A percentile compares a stretch with the other conserved stretches of the same genome.
Conservation (phyloP, 2,329 filamentous ascomycete species). For the Didymella exigua region DNA sequence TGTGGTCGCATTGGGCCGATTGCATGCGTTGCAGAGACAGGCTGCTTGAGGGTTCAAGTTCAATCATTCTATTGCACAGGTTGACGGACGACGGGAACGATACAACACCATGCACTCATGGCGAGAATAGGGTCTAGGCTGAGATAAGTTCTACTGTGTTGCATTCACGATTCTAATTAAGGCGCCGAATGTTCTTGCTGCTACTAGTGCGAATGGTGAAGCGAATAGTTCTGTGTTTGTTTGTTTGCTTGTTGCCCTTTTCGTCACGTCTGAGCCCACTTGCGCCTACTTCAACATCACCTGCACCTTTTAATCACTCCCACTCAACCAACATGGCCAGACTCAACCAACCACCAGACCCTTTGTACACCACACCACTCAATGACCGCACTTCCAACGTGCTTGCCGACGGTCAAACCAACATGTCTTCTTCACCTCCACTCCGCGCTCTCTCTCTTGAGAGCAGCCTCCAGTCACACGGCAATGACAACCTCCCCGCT, state of each 20-base stretch:
- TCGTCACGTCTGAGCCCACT: not conserved
- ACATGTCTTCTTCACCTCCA: constrained; percentile 4
- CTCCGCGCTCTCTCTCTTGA: not conserved
- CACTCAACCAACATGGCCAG: constrained; percentile 6
- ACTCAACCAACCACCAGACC: constrained; percentile 2
- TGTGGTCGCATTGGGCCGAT: not conserved
- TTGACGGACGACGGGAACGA: not conserved
- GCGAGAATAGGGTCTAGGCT: not conserved
- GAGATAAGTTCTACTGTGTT: too few relatives aligned
- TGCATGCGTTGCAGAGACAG: not conserved
- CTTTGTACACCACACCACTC: not conserved
- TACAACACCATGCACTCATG: not conserved
- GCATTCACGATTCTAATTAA: not conserved
- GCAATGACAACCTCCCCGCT: not conserved
- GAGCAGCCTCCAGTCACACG: constrained; percentile 1
- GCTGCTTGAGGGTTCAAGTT: not conserved
- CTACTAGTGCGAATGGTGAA: not conserved
- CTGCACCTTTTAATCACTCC: not conserved
- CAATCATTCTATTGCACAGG: not conserved
- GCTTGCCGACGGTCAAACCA: not conserved
- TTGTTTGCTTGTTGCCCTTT: constrained; percentile 7
- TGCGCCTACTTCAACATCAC: not conserved
- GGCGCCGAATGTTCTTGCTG: not conserved
- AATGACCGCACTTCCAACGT: not conserved
- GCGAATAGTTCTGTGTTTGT: constrained; percentile 10